Evolutionary conservation across 2,329 filamentous ascomycete species (phyloP), one percentile per base, ranked within the genome.

Genomic region (Trichoderma sp.): DNA sequence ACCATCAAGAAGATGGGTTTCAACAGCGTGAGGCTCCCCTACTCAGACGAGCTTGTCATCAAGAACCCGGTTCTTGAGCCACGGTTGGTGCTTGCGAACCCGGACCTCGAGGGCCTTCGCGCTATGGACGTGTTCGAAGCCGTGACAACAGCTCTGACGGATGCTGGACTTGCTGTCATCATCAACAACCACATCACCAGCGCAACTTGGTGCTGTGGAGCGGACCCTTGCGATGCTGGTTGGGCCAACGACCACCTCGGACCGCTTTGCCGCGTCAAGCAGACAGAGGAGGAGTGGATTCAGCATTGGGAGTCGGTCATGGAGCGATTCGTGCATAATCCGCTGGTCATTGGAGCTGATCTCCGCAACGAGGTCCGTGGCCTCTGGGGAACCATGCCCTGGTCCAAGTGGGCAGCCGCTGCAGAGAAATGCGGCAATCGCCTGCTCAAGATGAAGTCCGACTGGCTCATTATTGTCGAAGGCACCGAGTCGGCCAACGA

Each of bases 171-270:
- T 67, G 87, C 89, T 26, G 90, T 92, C 69, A 89, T 92, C 64
- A 80, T 91, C 73, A 92, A 92, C 82, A 89, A 92, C 79, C 91
- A 92, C 80, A 92, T 92, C 79, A 92, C 90, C 1, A 86, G 86
- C 61, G 88, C 90, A 11, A 87, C 87, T 7, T 92, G 90, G 90
- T 92, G 90, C 81, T 92, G 90, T 78, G 90, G 90, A 65, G 88
- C 86, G 28, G 87, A 92, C 77, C 89, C 89, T 1, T 92, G 90
- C 80, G 90, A 93, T 78, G 85, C 88, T 24, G 86, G 85, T 69
- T 92, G 90, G 90, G 84, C 87, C 57, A 92, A 92, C 78, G 86
- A 90, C 76, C 85, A 91, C 75, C 84, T 91, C 32, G 86, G 86
- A 4, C 82, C 85, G 15, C 75, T 91, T 47, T 92, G 90, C 79